Conservation (phyloP, 768 basidiomycete species). For the Russula ochroleuca region DNA sequence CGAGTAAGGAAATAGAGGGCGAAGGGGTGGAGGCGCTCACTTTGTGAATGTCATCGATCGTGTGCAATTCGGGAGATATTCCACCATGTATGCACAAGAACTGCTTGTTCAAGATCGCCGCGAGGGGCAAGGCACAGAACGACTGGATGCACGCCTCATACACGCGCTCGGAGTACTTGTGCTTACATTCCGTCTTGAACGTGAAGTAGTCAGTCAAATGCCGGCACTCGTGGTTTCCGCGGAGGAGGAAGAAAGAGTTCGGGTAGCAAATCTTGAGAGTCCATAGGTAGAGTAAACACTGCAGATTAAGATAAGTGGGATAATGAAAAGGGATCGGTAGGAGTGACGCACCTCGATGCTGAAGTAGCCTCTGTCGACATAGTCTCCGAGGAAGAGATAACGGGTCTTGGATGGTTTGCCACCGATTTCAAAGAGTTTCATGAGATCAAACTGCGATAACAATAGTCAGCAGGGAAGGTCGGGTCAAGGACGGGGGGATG, state of each 20-base stretch:
- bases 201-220: slow-evolving; percentile 99
- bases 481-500: slow-evolving; percentile 13
- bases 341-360: slow-evolving; percentile 54
- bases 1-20: background rate
- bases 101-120: slow-evolving; percentile 99
- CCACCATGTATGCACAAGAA: slow-evolving; percentile 99
- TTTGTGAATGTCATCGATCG: slow-evolving; percentile 87
- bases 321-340: background rate
- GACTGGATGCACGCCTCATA: slow-evolving; percentile 98
- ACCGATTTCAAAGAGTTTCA: slow-evolving; percentile 79
- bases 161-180: slow-evolving; percentile 95
- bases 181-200: slow-evolving; percentile 98
- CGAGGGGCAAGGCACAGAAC: slow-evolving; percentile 91
- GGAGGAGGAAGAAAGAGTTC: slow-evolving; percentile 89
- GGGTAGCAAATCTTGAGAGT: slow-evolving; percentile 99
- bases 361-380: slow-evolving; percentile 74
- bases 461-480: background rate
- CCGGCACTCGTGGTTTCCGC: slow-evolving; percentile 98
- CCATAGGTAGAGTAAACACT: slow-evolving; percentile 99
- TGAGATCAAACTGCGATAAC: slow-evolving; percentile 57
- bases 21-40: slow-evolving; percentile 43
- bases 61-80: slow-evolving; percentile 89
- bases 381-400: slow-evolving; percentile 72
- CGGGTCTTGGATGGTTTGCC: slow-evolving; percentile 69
- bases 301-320: background rate